Evolutionary conservation across 2,329 filamentous ascomycete species (phyloP), one percentile per base, ranked within the genome.

Genomic region (Trematosphaeria pertusa): DNA sequence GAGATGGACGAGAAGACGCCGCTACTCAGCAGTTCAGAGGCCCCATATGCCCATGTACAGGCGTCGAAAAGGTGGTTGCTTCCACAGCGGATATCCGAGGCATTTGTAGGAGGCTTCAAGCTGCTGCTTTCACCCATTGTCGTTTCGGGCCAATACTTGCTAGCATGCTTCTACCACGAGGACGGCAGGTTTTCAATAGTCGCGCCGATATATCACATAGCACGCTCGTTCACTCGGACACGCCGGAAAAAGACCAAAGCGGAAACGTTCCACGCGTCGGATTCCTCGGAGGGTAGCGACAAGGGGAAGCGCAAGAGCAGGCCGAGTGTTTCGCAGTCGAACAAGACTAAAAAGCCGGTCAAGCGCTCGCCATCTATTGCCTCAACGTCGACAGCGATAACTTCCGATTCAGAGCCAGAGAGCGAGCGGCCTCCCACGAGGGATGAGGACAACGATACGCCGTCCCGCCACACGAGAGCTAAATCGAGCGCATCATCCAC

Each of bases 111-210:
- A 59, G 88, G 89, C 5, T 79, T 96, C 59, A 85, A 86, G 58
- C 89, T 89, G 75, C 79, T 97, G 36, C 74, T 96, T 44, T 87
- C 88, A 38, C 89, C 89, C 11, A 75, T 97, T 50, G 83, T 88
- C 19, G 86, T 88, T 17, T 93, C 93, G 1, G 89, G 87, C 14
- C 82, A 91, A 38, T 97, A 93, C 73, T 74, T 96, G 45, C 84
- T 92, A 50, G 87, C 89, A 56, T 91, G 83, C 67, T 87, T 97
- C 61, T 93, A 89, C 74, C 87, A 95, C 64, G 86, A 91, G 35
- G 77, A 88, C 47, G 91, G 91, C 39, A 79, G 79, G 39, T 96
- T 96, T 69, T 87, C 90, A 42, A 84, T 90, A n/a, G 74, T 94
- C 48, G 75, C 85, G 37, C 91, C 90, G 48, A 73, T 94, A 33